These are phyloP conservation scores for Hordeum pubiflorum DNA, from an alignment of 202 grass and related monocot genomes.

Conservation along the genomic window DNA sequence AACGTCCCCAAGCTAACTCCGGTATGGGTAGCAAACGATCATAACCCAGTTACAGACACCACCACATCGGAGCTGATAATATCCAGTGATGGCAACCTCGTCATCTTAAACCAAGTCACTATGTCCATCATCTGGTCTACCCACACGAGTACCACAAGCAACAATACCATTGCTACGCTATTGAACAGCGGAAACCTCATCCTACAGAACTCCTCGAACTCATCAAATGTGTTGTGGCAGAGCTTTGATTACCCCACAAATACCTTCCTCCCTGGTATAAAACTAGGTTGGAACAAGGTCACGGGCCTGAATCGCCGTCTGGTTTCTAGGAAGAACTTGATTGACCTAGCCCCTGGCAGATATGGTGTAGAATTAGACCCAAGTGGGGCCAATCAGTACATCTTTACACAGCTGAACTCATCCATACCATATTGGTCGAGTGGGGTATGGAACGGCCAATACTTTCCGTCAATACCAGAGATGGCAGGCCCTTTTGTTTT, in stretches of 20 bases:
- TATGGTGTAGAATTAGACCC: neutral
- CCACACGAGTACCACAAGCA: neutral
- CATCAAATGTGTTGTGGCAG: neutral
- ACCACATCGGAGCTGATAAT: conserved; percentile 24
- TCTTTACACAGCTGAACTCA: neutral
- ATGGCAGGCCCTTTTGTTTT: neutral
- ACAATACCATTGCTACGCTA: neutral
- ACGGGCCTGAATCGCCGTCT: neutral
- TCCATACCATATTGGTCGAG: conserved; percentile 12
- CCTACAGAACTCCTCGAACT: neutral
- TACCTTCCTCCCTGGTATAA: conserved; percentile 15
- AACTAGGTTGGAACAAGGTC: conserved; percentile 15
- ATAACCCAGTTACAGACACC: conserved; percentile 21
- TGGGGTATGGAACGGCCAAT: conserved; percentile 2
- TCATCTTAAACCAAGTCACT: neutral
- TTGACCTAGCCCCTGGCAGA: conserved; percentile 4
- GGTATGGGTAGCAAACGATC: conserved; percentile 49
- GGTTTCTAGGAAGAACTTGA: conserved; percentile 14
- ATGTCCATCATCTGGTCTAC: conserved; percentile 17
- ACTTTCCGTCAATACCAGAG: conserved; percentile 8
- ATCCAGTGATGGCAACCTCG: neutral
- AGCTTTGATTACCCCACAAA: conserved; percentile 17
- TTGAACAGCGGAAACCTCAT: neutral
- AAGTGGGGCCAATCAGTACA: neutral
- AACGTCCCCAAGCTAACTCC: conserved; percentile 32